Evolutionary conservation across 495 filamentous ascomycete species (phyloP), one percentile per base, ranked within the genome.

Genomic region (Penicillium samsonianum): DNA sequence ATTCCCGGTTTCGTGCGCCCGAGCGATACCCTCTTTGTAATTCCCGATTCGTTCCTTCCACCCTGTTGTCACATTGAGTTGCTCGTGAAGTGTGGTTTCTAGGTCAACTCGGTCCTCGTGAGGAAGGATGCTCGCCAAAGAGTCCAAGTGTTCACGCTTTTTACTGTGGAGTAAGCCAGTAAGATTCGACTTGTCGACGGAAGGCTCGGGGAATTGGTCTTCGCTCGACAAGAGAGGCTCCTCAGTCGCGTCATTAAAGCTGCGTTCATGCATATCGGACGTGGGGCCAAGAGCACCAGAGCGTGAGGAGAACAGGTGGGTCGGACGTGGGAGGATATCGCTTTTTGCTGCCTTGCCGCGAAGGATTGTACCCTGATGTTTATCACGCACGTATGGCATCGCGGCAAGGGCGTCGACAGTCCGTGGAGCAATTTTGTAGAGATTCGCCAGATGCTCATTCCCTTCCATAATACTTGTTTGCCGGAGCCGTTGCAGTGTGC

Each of bases 371-470:
- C 66, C 75, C 55, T 79, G 77, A 50, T 70, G 64, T 41, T 70
- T 75, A 8, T 79, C 77, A n/a, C 65, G 68, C 23, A 73, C 35
- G 45, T 67, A 66, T 20, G 83, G 85, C 80, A 88, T 84, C 30
- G 74, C 73, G 47, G 67, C 71, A 44, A 88, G 67, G 1, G 76
- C 79, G 16, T 73, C 64, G 10, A 87, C 49, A 1, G 82, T 85
- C 60, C 64, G 73, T 9, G 84, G 82, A 11, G 81, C 81, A 20
- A 62, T 62, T 3, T 52, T 37, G 46, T 73, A 50, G 52, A 80
- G 60, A 7, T 67, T 61, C 43, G 73, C 64, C 17, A 81, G 44
- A 38, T 65, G 61, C 38, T 51, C 52, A 8, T 53, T 57, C 38
- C 73, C 70, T 19, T 69, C 50, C 28, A 54, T 25, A 52, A 78